Conservation (phyloP, 768 basidiomycete species). For the Coprinopsis marcescibilis region DNA sequence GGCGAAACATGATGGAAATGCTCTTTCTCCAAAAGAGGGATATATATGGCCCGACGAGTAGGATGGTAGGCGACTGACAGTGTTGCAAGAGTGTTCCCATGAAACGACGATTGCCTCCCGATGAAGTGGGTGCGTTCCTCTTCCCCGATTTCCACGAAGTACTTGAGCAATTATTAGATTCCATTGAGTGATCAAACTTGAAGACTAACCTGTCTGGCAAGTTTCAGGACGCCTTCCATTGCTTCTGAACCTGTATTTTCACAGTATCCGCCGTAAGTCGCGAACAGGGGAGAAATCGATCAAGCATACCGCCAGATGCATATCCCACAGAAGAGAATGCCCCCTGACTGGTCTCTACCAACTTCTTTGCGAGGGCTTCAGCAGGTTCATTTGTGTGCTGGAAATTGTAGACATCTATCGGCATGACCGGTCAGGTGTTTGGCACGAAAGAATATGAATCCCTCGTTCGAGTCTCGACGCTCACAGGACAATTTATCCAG, state of each 20-base stretch:
- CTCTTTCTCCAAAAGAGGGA: constrained; percentile 52
- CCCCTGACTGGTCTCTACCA: constrained; percentile 63
- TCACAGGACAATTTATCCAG: constrained; percentile 71
- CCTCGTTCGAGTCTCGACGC: constrained; percentile 19
- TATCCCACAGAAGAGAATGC: constrained; percentile 71
- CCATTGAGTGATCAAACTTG: background rate
- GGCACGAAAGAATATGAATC: too few species aligned
- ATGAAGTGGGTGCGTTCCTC: constrained; percentile 73
- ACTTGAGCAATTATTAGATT: constrained; percentile 43
- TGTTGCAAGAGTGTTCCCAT: constrained; percentile 77
- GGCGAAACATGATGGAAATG: constrained; percentile 85
- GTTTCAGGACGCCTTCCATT: constrained; percentile 83
- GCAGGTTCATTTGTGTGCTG: constrained; percentile 78
- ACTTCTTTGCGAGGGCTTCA: constrained; percentile 64
- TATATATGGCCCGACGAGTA: constrained; percentile 62
- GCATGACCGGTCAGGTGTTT: too few species aligned
- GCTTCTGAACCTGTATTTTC: constrained; percentile 68
- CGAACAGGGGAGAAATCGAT: constrained; percentile 1
- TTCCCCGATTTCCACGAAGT: constrained; percentile 66
- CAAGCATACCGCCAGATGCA: constrained; percentile 60
- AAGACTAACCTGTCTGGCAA: constrained; percentile 60
- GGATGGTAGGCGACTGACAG: constrained; percentile 67
- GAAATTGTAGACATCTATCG: constrained; percentile 79
- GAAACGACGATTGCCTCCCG: constrained; percentile 71
- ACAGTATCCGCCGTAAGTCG: background rate